Base-by-base conservation (phyloP, 108 stramenopile species). In the Nitzschia putrida region DNA sequence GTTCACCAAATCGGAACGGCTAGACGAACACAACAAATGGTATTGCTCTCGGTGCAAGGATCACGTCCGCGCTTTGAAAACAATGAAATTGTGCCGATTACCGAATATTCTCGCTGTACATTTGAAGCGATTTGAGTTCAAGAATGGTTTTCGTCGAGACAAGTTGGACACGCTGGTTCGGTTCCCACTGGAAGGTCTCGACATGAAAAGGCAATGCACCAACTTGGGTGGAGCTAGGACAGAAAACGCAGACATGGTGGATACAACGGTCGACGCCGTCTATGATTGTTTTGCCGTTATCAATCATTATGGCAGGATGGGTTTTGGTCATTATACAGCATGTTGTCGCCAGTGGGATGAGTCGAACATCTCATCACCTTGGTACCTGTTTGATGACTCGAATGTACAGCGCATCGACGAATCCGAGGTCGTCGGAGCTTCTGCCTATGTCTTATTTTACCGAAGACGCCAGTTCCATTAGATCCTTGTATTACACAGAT, bases 281-380 rank as follows among this genome's bases (percentile, higher is more conserved):
- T 99, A 98, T 72, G 98, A 99, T 74, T 72, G 97, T n/a, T 99
- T 92, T 76, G 98, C 90, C 8, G 96, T 97, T 7, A 81, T 89
- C 10, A 95, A 99, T 69, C 98, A 99, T 77, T 86, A 79, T n/a
- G 98, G 98, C 11, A 81, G 92, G 49, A 76, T 99, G 75, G 95
- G 98, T n/a, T 96, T 88, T 53, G 98, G 98, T 0, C 98, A 99
- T 63, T 99, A 99, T 73, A 97, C 95, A 43, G 96, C 98, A 1
- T 88, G 75, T 64, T 91, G 91, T 37, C 80, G 95, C 58, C 69
- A 82, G 40, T 86, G 81, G 78, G 75, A 88, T 52, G 91, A 89
- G 72, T 57, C 56, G 11, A 80, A 65, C 14, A 76, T 86, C 3
- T 72, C 73, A 0, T 73, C 75, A 29, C 69, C 78, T 55, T 93